Evolutionary conservation across 2,329 filamentous ascomycete species (phyloP), one percentile per base, ranked within the genome.

Genomic region (Colletotrichum higginsianum): DNA sequence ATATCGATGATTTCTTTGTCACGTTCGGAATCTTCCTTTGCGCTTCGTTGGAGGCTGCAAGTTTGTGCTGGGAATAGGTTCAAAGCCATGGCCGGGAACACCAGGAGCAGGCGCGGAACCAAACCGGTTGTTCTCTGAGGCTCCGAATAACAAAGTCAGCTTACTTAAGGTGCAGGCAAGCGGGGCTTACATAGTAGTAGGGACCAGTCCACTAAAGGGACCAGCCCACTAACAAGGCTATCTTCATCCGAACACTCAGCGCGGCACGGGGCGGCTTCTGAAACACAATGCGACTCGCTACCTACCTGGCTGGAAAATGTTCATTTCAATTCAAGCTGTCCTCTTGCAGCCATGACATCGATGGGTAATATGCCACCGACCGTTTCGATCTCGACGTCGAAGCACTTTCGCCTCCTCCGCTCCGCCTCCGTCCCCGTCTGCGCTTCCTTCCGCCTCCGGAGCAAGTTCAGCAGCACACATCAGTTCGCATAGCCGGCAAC

Each of bases 241-340:
- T 52, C 58, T 30, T 58, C 13, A 26, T 46, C 55, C 12, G 26
- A 21, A 58, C 12, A 58, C 12, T 61, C 23, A 38, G 46, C 23
- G 64, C 67, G 64, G 42, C 58, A 58, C 50, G 38, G 56, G 38
- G 58, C 64, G 66, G 50, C 58, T 71, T 21, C 58, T 64, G 68
- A 67, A 42, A 71, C 67, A 53, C 15, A 18, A 26, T n/a, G 52
- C 46, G 44, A 38, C 44, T 52, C 30, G 38, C 15, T 40, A n/a
- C 21, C 15, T 40, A n/a, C 21, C 40, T 16, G 21, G n/a, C 3
- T 60, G 21, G 23, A 65, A 65, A 61, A 61, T 2, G 35, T 7
- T 9, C 30, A 35, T 2, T 11, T 11, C 35, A 38, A 38, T 11
- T 38, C 35, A 57, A 46, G 67, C 44, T 58, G 42, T 47, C 13